phyloP scores from a whole-genome alignment of 2,329 filamentous ascomycete genomes.

The Alternaria angustiovoidea region DNA sequence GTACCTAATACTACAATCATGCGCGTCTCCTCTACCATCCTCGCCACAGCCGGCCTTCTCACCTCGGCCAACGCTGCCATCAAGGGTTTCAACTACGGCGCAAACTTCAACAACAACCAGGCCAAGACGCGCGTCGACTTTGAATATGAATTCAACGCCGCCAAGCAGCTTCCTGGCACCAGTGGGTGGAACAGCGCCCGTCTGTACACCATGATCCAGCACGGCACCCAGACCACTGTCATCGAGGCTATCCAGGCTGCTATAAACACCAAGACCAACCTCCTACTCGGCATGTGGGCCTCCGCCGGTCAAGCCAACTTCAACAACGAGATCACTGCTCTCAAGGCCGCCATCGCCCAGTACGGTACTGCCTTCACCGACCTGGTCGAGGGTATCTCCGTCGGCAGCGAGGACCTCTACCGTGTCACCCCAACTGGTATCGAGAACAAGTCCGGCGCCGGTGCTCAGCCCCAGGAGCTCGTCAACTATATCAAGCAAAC shows the following conservation, averaged over 20 bases:
- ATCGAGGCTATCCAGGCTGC: slow-evolving; percentile 81
- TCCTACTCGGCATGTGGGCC: slow-evolving; percentile 86
- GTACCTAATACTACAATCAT: slow-evolving; percentile 31
- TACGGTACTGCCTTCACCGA: slow-evolving; percentile 72
- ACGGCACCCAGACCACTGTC: slow-evolving; percentile 68
- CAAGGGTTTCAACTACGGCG: slow-evolving; percentile 77
- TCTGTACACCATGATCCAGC: slow-evolving; percentile 80
- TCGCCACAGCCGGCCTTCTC: slow-evolving; percentile 51
- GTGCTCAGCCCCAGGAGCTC: slow-evolving; percentile 68
- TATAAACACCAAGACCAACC: slow-evolving; percentile 77
- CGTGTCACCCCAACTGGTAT: slow-evolving; percentile 71
- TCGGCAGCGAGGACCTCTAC: slow-evolving; percentile 80
- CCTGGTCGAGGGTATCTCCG: slow-evolving; percentile 80
- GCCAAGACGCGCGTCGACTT: slow-evolving; percentile 71
- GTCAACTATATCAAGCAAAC: slow-evolving; percentile 75
- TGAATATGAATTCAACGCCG: slow-evolving; percentile 73
- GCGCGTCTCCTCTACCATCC: slow-evolving; percentile 45
- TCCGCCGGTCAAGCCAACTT: slow-evolving; percentile 71
- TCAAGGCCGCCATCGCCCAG: slow-evolving; percentile 71
- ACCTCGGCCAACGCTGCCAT: slow-evolving; percentile 50
- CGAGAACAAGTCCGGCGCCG: slow-evolving; percentile 67
- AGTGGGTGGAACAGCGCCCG: slow-evolving; percentile 69
- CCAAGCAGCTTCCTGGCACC: slow-evolving; percentile 70
- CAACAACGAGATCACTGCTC: slow-evolving; percentile 75
- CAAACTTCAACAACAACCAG: slow-evolving; percentile 66